These are phyloP conservation scores for Aspergillus fijiensis DNA, from an alignment of 2,329 filamentous ascomycete species.

Conservation along the genomic window DNA sequence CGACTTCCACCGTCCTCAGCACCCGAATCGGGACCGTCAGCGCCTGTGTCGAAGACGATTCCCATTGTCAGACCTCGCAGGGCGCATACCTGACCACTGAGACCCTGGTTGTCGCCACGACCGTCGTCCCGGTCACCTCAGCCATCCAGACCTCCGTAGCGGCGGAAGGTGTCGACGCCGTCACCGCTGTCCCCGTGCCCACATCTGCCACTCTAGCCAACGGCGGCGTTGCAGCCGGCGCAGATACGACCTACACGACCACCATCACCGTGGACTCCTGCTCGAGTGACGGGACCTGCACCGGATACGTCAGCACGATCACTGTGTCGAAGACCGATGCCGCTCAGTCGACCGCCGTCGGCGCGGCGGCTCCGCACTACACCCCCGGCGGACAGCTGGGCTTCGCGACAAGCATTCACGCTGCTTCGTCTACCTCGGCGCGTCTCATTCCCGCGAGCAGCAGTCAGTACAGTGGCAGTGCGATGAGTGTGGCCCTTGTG, in stretches of 20 bases:
- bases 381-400: not conserved
- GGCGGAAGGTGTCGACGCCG: not conserved
- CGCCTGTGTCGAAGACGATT: not conserved
- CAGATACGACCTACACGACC: not conserved
- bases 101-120: not conserved
- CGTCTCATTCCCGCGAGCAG: not conserved
- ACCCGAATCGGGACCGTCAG: not conserved
- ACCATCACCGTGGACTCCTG: constrained; percentile 15
- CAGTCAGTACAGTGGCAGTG: not conserved
- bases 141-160: not conserved
- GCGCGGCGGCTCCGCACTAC: not conserved
- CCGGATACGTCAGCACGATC: constrained; percentile 15
- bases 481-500: not conserved
- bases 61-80: not conserved
- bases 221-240: no score
- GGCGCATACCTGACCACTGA: not conserved
- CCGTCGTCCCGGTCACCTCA: not conserved
- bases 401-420: not conserved
- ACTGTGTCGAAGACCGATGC: constrained; percentile 14
- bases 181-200: not conserved
- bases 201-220: not conserved
- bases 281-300: constrained; percentile 21
- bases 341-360: not conserved
- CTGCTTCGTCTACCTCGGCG: not conserved
- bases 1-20: not conserved